Evolutionary conservation across 176 grass and related monocot species (phyloP).

Genomic region (bread wheat (Triticum aestivum)): DNA sequence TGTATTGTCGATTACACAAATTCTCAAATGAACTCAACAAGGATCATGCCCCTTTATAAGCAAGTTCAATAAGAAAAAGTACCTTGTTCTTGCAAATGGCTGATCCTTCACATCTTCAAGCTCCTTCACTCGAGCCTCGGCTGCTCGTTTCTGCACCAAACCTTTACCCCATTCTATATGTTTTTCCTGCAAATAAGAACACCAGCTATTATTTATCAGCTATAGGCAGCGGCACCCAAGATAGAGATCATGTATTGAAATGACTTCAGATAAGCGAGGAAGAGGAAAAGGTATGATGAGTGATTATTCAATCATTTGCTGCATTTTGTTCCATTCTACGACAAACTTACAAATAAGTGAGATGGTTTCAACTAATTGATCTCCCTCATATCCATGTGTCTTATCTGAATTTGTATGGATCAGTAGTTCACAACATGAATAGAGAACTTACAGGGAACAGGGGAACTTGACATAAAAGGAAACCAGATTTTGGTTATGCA

Average conservation of each 20-base stretch:
- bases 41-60: background rate
- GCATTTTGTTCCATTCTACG: background rate
- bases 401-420: background rate
- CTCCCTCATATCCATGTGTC: background rate
- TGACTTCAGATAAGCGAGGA: background rate
- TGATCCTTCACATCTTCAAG: slow-evolving; percentile 72
- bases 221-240: background rate
- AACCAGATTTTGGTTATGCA: background rate
- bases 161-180: slow-evolving; percentile 93
- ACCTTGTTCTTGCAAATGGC: slow-evolving; percentile 94
- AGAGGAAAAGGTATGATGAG: background rate
- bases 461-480: background rate
- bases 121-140: slow-evolving; percentile 61
- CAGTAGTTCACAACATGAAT: background rate
- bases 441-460: background rate
- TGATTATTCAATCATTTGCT: background rate
- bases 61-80: background rate
- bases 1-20: background rate
- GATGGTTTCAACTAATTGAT: background rate
- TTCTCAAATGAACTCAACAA: background rate
- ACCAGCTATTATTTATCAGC: slow-evolving; percentile 15
- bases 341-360: background rate
- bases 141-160: slow-evolving; percentile 85
- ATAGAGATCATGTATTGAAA: slow-evolving; percentile 8
- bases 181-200: slow-evolving; percentile 54